Evolutionary conservation across 1,139 yeast genomes (phyloP).

Genomic region (Pneumocystis wakefieldiae): DNA sequence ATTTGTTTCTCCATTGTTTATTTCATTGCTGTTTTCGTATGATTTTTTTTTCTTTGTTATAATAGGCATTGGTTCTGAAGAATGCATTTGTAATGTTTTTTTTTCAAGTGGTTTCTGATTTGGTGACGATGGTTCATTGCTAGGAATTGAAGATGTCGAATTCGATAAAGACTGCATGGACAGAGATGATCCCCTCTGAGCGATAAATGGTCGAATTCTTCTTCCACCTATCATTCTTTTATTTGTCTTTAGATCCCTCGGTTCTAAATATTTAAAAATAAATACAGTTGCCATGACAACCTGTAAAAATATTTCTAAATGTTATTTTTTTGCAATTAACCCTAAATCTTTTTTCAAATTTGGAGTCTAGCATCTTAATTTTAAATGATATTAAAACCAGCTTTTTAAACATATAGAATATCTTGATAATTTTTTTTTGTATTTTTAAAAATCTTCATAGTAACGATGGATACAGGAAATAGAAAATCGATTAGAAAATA

Average conservation of each 20-base stretch:
- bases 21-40: neutral
- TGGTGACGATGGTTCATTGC: neutral
- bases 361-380: too few species aligned
- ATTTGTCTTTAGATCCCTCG: neutral
- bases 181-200: neutral
- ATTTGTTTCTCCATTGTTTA: slow-evolving; percentile 23
- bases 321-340: neutral
- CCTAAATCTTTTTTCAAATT: neutral
- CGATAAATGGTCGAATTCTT: neutral
- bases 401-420: too few species aligned
- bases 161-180: neutral
- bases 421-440: too few species aligned
- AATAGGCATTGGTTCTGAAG: neutral
- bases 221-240: neutral
- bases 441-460: too few species aligned
- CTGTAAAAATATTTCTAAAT: neutral
- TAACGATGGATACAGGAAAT: too few species aligned
- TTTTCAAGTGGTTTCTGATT: neutral
- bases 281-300: neutral
- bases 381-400: too few species aligned
- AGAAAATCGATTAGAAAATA: too few species aligned
- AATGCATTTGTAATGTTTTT: neutral
- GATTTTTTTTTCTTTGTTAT: neutral
- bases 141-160: neutral
- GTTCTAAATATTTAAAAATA: neutral